Percentiles rank a stretch among this genome's conserved stretches.
Conservation (phyloP, 148 eudicot species). For the Limonium bicolor region DNA sequence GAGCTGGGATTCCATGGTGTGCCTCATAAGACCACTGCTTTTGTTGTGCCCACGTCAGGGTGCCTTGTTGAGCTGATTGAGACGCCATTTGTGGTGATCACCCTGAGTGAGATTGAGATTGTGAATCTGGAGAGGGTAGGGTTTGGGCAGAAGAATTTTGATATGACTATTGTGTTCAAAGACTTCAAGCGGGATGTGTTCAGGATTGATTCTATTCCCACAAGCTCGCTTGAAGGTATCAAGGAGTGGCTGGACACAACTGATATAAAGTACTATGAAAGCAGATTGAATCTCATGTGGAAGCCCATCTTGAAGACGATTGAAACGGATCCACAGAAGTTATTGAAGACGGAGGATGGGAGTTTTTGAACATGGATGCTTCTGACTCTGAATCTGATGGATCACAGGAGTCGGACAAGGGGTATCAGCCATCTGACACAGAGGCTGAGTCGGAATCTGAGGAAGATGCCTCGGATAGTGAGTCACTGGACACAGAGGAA, state of each 20-base stretch:
- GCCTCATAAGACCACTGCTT: slow-evolving; percentile 76
- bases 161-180: slow-evolving; percentile 82
- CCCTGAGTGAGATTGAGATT: slow-evolving; percentile 70
- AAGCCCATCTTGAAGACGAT: slow-evolving; percentile 72
- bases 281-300: slow-evolving; percentile 90
- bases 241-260: slow-evolving; percentile 95
- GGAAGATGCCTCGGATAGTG: slow-evolving; percentile 80
- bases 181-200: slow-evolving; percentile 86
- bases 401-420: slow-evolving; percentile 73
- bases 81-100: slow-evolving; percentile 63
- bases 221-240: slow-evolving; percentile 67
- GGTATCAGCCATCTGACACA: slow-evolving; percentile 71
- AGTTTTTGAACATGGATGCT: slow-evolving; percentile 80
- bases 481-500: slow-evolving; percentile 66
- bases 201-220: slow-evolving; percentile 83
- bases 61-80: slow-evolving; percentile 90
- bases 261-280: slow-evolving; percentile 84
- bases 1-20: slow-evolving; percentile 97
- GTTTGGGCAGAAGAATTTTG: slow-evolving; percentile 90
- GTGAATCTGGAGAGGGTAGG: slow-evolving; percentile 91
- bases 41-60: slow-evolving; percentile 86
- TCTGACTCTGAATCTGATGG: slow-evolving; percentile 66
- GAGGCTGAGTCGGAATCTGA: slow-evolving; percentile 81
- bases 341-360: slow-evolving; percentile 95
- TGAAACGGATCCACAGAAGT: slow-evolving; percentile 64